These are phyloP conservation scores for Starmerella apicola DNA, from an alignment of 805 yeast genomes.

Conservation along the genomic window DNA sequence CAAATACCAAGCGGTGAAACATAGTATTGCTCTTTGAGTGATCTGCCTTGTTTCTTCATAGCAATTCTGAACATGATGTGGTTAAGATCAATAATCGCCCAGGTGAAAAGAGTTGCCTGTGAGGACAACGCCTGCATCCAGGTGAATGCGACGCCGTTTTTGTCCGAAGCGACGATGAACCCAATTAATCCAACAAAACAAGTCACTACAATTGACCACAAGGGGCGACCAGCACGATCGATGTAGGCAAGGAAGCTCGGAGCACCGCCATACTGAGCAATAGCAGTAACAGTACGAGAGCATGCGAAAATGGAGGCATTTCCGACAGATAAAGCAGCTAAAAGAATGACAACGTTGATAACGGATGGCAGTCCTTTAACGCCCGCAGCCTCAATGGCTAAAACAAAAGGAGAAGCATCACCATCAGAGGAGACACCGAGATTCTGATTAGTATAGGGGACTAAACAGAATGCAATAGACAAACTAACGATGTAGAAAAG, in stretches of 20 bases:
- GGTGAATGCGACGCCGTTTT: conserved; percentile 41
- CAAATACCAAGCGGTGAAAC: conserved; percentile 51
- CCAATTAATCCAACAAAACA: conserved; percentile 43
- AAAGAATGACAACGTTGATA: conserved; percentile 56
- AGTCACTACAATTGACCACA: conserved; percentile 45
- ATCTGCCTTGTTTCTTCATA: conserved; percentile 50
- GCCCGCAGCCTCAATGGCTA: conserved; percentile 55
- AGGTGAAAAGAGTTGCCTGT: conserved; percentile 61
- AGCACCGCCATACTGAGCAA: conserved; percentile 53
- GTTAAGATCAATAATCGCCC: conserved; percentile 62
- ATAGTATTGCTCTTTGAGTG: conserved; percentile 52
- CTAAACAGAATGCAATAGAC: conserved; percentile 52
- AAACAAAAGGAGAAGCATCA: conserved; percentile 60
- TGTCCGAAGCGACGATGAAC: conserved; percentile 48
- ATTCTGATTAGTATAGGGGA: conserved; percentile 47
- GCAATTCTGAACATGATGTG: conserved; percentile 45
- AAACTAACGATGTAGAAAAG: conserved; percentile 53
- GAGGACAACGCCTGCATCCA: conserved; percentile 75
- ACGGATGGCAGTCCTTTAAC: conserved; percentile 55
- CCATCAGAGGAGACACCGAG: conserved; percentile 44
- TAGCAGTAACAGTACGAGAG: conserved; percentile 56
- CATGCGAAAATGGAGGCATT: conserved; percentile 62
- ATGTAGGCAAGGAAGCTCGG: conserved; percentile 48
- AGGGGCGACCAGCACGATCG: conserved; percentile 67
- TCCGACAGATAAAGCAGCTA: conserved; percentile 60